phyloP scores from a whole-genome alignment of 1,139 yeast genomes.

The Hanseniaspora gamundiae region DNA sequence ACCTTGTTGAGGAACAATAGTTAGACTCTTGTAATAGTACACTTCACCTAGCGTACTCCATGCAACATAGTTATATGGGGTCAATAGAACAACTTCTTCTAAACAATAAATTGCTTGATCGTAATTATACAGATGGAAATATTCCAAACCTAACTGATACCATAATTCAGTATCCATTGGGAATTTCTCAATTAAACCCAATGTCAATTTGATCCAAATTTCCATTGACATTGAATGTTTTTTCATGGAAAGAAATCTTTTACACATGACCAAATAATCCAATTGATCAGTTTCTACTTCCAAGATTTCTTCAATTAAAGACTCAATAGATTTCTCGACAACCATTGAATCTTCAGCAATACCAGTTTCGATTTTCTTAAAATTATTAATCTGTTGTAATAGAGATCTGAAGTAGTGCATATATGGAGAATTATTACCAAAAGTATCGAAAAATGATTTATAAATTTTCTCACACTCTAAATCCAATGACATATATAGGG shows the following conservation, averaged over 20 bases:
- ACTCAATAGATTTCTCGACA: conserved; percentile 20
- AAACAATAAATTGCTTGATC: conserved; percentile 55
- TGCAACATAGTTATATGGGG: conserved; percentile 64
- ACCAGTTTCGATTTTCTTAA: neutral
- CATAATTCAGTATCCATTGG: conserved; percentile 71
- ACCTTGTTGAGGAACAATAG: neutral
- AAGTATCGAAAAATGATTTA: conserved; percentile 53
- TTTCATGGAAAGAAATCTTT: conserved; percentile 18
- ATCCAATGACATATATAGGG: conserved; percentile 54
- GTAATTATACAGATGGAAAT: conserved; percentile 47
- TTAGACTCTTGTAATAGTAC: conserved; percentile 16
- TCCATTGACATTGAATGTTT: conserved; percentile 9
- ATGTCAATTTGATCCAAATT: conserved; percentile 10
- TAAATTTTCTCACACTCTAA: conserved; percentile 56
- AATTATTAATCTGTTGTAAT: conserved; percentile 19
- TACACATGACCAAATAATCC: conserved; percentile 18
- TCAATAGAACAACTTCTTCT: conserved; percentile 55
- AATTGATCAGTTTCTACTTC: conserved; percentile 22
- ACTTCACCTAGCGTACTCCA: conserved; percentile 27
- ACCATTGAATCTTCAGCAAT: conserved; percentile 13
- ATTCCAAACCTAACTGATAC: conserved; percentile 62
- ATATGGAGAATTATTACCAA: conserved; percentile 33
- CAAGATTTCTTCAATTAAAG: conserved; percentile 17
- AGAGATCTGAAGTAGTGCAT: conserved; percentile 22
- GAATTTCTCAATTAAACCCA: conserved; percentile 18